These are phyloP conservation scores for Backusella parvicylindrica DNA, from an alignment of 192 early-diverging fungal species.

Conservation along the genomic window DNA sequence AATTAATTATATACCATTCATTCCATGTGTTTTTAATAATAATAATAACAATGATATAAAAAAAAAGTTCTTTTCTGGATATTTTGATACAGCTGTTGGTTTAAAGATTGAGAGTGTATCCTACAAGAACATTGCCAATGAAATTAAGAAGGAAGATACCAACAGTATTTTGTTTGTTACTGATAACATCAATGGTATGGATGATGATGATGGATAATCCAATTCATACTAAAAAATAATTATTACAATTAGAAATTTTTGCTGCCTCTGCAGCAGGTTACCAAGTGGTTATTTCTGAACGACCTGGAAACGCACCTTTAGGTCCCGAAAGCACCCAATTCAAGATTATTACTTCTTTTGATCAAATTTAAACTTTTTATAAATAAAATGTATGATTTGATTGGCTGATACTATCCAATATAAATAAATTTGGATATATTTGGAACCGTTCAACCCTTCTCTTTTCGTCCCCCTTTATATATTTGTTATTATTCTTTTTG, in stretches of 20 bases:
- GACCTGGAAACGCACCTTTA: slow-evolving; percentile 74
- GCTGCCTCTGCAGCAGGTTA: slow-evolving; percentile 74
- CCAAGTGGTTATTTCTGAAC: slow-evolving; percentile 62
- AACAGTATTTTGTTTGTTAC: slow-evolving; percentile 79
- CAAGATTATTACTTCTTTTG: slow-evolving; percentile 30
- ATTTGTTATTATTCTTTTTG: neutral
- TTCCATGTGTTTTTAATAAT: no score
- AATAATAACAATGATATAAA: no score
- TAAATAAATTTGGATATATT: neutral
- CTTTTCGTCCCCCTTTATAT: neutral
- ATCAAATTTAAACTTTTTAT: slow-evolving; percentile 24
- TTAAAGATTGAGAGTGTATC: slow-evolving; percentile 64
- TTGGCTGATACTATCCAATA: neutral
- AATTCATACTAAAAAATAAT: neutral
- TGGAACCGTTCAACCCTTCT: neutral
- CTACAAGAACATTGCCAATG: slow-evolving; percentile 72
- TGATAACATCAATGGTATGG: slow-evolving; percentile 76
- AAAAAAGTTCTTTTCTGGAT: slow-evolving; percentile 66
- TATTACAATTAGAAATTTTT: slow-evolving; percentile 56
- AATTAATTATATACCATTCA: no score
- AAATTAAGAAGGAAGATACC: slow-evolving; percentile 51
- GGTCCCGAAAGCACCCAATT: slow-evolving; percentile 4
- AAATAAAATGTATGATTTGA: neutral
- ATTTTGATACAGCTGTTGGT: slow-evolving; percentile 94
- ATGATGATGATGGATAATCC: neutral